These are phyloP conservation scores for Quercus mongolica DNA, from an alignment of 306 rosid species.

Conservation along the genomic window DNA sequence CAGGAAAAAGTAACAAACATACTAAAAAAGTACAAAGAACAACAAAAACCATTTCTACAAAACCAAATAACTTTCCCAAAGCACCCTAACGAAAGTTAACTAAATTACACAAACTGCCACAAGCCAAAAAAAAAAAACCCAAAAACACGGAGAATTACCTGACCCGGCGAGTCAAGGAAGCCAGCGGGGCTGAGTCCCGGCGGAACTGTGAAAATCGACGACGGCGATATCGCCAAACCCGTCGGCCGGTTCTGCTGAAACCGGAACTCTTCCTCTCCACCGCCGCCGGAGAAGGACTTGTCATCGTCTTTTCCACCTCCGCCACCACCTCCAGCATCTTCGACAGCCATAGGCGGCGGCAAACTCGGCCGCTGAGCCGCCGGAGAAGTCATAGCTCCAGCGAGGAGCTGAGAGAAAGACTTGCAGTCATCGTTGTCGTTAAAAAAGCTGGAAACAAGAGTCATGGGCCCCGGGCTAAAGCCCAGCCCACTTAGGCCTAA, in stretches of 20 bases:
- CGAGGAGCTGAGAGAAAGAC: slow-evolving; percentile 82
- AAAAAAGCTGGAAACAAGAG: slow-evolving; percentile 60
- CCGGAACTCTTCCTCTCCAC: slow-evolving; percentile 24
- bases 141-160: slow-evolving; percentile 38
- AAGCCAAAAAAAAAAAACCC: neutral
- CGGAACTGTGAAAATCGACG: slow-evolving; percentile 26
- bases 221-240: slow-evolving; percentile 16
- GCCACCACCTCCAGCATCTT: too few relatives aligned
- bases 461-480: slow-evolving; percentile 89
- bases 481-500: slow-evolving; percentile 17
- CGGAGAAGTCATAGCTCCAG: slow-evolving; percentile 75
- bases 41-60: too few relatives aligned
- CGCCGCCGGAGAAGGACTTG: neutral
- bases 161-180: slow-evolving; percentile 43
- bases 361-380: slow-evolving; percentile 2
- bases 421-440: slow-evolving; percentile 54
- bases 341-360: neutral
- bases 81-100: neutral
- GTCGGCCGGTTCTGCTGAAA: slow-evolving; percentile 25
- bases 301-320: neutral
- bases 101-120: neutral
- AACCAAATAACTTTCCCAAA: neutral
- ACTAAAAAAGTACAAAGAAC: too few relatives aligned
- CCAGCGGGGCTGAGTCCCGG: slow-evolving; percentile 26
- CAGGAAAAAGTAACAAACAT: too few relatives aligned